Percentiles rank a stretch among this genome's conserved stretches.
These are phyloP conservation scores for Geranium rotundifolium DNA, from an alignment of 345 rosid species.

Conservation along the genomic window DNA sequence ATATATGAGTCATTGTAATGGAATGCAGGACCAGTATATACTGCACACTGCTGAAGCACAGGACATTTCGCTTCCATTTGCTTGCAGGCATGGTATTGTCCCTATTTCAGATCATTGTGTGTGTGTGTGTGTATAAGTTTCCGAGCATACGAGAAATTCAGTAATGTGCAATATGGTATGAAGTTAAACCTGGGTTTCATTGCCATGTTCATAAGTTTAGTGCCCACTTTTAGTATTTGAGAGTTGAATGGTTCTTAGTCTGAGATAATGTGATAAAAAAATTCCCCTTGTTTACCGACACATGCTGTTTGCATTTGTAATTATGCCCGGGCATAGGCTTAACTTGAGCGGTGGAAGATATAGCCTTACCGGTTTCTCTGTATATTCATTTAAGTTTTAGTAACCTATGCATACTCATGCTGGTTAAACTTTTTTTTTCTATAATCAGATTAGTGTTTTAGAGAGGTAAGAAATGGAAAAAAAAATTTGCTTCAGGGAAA, in stretches of 20 bases:
- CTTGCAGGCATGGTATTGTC: conserved; percentile 96
- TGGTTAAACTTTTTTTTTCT: neutral
- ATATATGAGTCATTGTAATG: conserved; percentile 1
- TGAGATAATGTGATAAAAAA: no score
- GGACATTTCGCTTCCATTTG: conserved; percentile 76
- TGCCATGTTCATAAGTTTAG: neutral
- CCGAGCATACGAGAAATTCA: neutral
- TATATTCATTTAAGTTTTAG: no score
- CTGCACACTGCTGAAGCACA: conserved; percentile 88
- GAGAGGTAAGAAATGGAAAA: no score
- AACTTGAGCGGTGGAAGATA: neutral
- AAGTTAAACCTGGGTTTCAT: neutral
- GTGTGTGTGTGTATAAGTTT: neutral
- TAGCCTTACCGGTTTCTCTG: neutral
- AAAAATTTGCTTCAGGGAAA: no score
- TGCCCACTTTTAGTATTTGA: no score
- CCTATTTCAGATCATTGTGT: neutral
- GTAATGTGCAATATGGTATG: neutral
- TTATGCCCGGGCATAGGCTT: neutral
- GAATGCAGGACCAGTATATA: conserved; percentile 87
- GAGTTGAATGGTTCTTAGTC: no score
- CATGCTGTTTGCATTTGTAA: neutral
- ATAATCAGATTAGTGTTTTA: no score
- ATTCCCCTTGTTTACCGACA: neutral
- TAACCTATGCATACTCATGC: no score